Conservation (phyloP, 164 flowering plant genomes). For the Vitis labrusca region DNA sequence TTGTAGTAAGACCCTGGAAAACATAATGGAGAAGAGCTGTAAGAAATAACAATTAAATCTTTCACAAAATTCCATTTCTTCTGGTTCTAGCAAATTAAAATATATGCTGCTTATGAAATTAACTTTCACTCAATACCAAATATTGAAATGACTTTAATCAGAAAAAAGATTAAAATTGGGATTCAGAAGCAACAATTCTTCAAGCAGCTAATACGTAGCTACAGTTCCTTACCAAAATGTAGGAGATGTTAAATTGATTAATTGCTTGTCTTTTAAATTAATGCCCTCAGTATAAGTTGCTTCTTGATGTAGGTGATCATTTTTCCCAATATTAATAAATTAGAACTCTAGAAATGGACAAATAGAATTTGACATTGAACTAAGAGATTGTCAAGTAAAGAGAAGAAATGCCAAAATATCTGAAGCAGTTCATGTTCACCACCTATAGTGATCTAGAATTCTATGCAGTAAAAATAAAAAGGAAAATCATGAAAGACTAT, state of each 20-base stretch:
- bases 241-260: too few relatives aligned
- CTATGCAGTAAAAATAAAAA: not conserved
- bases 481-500: not conserved
- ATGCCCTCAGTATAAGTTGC: not conserved
- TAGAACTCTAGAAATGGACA: not conserved
- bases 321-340: not conserved
- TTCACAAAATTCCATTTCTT: not conserved
- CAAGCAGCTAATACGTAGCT: not conserved
- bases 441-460: not conserved
- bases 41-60: not conserved
- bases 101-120: not conserved
- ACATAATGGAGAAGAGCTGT: slow-evolving; percentile 7
- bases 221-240: too few relatives aligned
- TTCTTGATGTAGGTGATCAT: too few relatives aligned
- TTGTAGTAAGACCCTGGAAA: slow-evolving; percentile 56
- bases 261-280: not conserved
- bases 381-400: not conserved
- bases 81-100: not conserved
- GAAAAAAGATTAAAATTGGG: too few relatives aligned
- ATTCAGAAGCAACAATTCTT: not conserved
- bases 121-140: too few relatives aligned
- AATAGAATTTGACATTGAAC: not conserved
- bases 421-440: slow-evolving; percentile 4
- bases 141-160: too few relatives aligned
- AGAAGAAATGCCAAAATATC: not conserved